Conservation (phyloP, 352 stramenopile genomes). For the Plasmopara halstedii region DNA sequence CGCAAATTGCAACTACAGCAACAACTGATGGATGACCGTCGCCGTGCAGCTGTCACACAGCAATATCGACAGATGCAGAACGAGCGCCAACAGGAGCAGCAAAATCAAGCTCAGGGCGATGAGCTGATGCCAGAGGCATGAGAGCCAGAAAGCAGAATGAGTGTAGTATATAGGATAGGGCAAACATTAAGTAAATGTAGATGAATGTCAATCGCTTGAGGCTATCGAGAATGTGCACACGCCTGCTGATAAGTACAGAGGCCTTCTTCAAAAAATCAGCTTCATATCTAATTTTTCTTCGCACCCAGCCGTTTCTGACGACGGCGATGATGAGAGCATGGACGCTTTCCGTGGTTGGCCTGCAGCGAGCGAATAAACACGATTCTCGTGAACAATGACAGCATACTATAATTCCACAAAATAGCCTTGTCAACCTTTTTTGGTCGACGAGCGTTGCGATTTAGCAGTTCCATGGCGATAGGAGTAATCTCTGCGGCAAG, state of each 20-base stretch:
- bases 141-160: slow-evolving; percentile 16
- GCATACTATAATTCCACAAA: neutral
- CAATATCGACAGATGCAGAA: slow-evolving; percentile 82
- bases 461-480: slow-evolving; percentile 68
- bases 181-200: slow-evolving; percentile 26
- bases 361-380: slow-evolving; percentile 14
- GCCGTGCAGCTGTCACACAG: slow-evolving; percentile 82
- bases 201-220: slow-evolving; percentile 23
- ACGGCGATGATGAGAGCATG: slow-evolving; percentile 73
- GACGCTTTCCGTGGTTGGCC: slow-evolving; percentile 84
- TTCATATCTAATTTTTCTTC: slow-evolving; percentile 21
- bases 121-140: slow-evolving; percentile 33
- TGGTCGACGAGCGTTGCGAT: slow-evolving; percentile 71
- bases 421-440: slow-evolving; percentile 65
- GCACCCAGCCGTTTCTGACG: slow-evolving; percentile 70
- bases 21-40: slow-evolving; percentile 96
- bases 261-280: neutral
- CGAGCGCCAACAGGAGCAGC: slow-evolving; percentile 30
- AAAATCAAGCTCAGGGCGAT: slow-evolving; percentile 25
- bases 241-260: neutral
- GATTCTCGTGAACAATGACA: neutral
- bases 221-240: neutral
- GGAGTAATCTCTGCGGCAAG: slow-evolving; percentile 28
- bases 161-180: slow-evolving; percentile 39
- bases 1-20: slow-evolving; percentile 95